These are phyloP conservation scores for Talaromyces nanjingensis DNA, from an alignment of 495 filamentous ascomycete genomes.

Conservation along the genomic window DNA sequence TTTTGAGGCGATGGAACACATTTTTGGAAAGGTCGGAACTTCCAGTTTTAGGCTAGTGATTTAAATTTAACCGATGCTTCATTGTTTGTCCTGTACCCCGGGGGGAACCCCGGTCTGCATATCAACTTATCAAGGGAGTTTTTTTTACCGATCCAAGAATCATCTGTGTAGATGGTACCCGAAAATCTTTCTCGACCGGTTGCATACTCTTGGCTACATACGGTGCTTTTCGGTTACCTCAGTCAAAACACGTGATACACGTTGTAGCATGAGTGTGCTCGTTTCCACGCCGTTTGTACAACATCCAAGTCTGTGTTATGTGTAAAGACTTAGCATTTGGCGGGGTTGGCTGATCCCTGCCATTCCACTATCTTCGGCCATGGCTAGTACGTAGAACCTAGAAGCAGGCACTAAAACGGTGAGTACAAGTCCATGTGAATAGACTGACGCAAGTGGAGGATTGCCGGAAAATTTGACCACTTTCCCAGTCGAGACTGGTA, in stretches of 20 bases:
- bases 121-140: neutral
- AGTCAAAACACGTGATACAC: neutral
- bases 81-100: neutral
- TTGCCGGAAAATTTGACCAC: neutral
- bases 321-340: neutral
- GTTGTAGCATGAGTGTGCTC: neutral
- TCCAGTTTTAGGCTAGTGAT: neutral
- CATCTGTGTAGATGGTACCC: too few species aligned
- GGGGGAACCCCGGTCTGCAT: neutral
- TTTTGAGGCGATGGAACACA: neutral
- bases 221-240: neutral
- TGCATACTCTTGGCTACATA: neutral
- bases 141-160: neutral
- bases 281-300: neutral
- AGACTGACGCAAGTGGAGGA: neutral
- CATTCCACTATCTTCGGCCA: neutral
- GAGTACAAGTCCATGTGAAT: too few species aligned
- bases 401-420: neutral
- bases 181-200: neutral
- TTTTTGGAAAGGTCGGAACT: neutral
- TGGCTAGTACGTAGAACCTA: neutral
- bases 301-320: neutral
- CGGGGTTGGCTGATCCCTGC: neutral
- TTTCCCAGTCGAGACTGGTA: neutral
- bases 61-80: neutral